Evolutionary conservation across 1,139 yeast genomes (phyloP), one percentile per base, ranked within the genome.

Genomic region (Citeromyces siamensis): DNA sequence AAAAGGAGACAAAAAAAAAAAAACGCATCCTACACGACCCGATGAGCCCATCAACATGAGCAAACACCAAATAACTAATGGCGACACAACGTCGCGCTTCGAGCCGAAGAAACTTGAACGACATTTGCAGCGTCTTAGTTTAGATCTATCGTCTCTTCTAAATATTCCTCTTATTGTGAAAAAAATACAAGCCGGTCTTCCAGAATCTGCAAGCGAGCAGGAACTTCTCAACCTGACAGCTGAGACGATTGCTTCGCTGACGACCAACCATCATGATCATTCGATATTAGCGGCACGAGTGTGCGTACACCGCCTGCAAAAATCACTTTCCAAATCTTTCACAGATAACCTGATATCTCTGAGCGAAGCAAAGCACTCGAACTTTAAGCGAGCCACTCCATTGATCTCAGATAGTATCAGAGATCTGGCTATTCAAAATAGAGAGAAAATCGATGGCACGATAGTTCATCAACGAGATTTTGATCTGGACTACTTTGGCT

Each of bases 251-350:
- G 77, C 76, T 1, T 54, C 69, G 2, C 52, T 62, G 44, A 60
- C 65, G 1, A 62, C 67, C 2, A 48, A 49, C 32, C 71, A 70
- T 45, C 71, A 71, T 4, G 70, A 68, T 41, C 65, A 62, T 44
- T 55, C 75, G 1, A 37, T 55, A 4, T 49, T 71, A 34, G 77
- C 75, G 0, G 72, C 75, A 0, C 51, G 73, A 40, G 51, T 71
- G 1, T 62, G 62, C 35, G 60, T 62, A 1, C 39, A 44, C 4
- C 52, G 54, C 38, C 44, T 67, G 16, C 70, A 63, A 28, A 49
- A 48, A 19, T 44, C 41, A 10, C 47, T 58, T 5, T 48, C 55
- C 2, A 13, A 32, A 0, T 44, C 49, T 1, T 69, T 69, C 41
- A 54, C 63, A 22, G 66, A 60, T 4, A 60, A 59, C 47, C 48